Conservation (phyloP, 176 grass and related monocot species). For the Bothriochloa decipiens region DNA sequence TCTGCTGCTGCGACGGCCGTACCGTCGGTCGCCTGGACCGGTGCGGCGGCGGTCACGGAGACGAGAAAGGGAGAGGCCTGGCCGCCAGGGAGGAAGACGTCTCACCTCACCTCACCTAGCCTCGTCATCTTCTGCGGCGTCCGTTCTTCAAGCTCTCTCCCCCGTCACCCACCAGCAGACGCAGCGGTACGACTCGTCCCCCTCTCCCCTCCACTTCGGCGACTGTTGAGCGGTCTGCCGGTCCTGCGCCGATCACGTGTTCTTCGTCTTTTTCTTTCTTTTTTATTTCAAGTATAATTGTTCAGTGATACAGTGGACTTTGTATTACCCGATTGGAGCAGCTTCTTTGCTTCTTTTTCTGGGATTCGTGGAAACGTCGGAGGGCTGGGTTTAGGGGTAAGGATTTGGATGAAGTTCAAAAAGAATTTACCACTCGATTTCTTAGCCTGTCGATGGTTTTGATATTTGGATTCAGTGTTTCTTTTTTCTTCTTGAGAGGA, state of each 20-base stretch:
- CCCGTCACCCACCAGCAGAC: conserved; percentile 20
- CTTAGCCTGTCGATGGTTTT: conserved; percentile 1
- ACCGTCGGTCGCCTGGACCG: neutral
- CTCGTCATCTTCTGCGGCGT: neutral
- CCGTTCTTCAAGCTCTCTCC: neutral
- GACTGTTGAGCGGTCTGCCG: neutral
- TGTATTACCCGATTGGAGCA: neutral
- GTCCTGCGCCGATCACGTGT: conserved; percentile 8
- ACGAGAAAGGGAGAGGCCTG: neutral
- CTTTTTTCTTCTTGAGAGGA: neutral
- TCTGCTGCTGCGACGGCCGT: conserved; percentile 3
- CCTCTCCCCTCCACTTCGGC: neutral
- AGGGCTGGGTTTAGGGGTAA: conserved; percentile 7
- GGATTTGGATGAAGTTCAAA: neutral
- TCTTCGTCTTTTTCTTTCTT: neutral
- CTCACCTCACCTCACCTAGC: neutral
- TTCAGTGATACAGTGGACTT: neutral
- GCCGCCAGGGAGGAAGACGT: conserved; percentile 12
- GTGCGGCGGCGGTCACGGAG: neutral
- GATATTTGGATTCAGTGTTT: neutral
- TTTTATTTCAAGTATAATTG: neutral
- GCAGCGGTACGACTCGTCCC: neutral
- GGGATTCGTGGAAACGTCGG: neutral
- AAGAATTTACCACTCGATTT: neutral
- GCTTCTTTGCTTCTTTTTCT: neutral